Conservation (phyloP, 192 early-diverging fungal species). For the Dimargaris cristalligena region DNA sequence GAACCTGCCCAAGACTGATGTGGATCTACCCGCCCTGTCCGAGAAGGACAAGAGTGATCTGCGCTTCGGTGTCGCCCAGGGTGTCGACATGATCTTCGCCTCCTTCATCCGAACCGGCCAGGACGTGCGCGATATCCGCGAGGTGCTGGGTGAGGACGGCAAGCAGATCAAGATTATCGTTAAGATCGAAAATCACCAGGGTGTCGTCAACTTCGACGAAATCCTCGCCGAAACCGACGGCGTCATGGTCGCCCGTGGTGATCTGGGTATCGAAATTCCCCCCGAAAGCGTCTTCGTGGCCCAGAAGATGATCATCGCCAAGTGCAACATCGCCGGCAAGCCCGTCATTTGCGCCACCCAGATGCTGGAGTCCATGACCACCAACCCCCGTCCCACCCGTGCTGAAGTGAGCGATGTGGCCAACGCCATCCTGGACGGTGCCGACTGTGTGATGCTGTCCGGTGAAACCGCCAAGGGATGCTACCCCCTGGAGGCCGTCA, state of each 20-base stretch:
- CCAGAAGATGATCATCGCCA: constrained; percentile 98
- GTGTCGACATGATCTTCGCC: constrained; percentile 89
- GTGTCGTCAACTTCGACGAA: constrained; percentile 96
- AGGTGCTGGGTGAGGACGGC: constrained; percentile 62
- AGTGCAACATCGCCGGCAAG: constrained; percentile 93
- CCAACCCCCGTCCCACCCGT: constrained; percentile 95
- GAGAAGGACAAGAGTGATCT: constrained; percentile 88
- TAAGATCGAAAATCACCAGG: constrained; percentile 98
- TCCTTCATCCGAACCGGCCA: constrained; percentile 89
- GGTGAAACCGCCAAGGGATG: constrained; percentile 95
- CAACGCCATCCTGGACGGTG: constrained; percentile 93
- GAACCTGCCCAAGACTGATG: constrained; percentile 77
- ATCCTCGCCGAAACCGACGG: constrained; percentile 87
- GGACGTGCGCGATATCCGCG: constrained; percentile 79
- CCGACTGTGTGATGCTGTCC: constrained; percentile 97
- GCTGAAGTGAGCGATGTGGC: constrained; percentile 98
- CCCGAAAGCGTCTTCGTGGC: constrained; percentile 78
- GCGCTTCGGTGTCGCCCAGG: constrained; percentile 80
- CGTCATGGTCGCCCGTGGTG: constrained; percentile 98
- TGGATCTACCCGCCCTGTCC: constrained; percentile 89
- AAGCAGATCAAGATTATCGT: constrained; percentile 85
- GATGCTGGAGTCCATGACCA: constrained; percentile 94
- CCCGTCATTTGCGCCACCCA: constrained; percentile 95
- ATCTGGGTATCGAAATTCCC: constrained; percentile 95
- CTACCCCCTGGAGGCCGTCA: constrained; percentile 79